Evolutionary conservation across 2,329 filamentous ascomycete genomes (phyloP).

Genomic region (Westerdykella aurantiaca): DNA sequence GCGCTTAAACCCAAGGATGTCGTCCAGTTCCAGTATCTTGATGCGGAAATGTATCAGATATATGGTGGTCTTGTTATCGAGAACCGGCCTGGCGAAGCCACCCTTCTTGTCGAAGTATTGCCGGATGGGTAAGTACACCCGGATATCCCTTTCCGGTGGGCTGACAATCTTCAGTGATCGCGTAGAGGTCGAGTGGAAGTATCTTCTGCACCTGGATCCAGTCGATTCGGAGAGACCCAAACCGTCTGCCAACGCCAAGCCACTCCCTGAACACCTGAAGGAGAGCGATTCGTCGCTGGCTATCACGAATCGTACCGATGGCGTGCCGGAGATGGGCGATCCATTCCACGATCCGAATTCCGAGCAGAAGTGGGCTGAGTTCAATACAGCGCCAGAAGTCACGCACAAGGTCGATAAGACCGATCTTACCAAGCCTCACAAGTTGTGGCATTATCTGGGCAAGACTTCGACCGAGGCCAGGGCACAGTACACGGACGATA

Average conservation of each 20-base stretch:
- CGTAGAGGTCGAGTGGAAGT: slow-evolving; percentile 79
- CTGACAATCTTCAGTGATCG: slow-evolving; percentile 51
- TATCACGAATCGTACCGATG: slow-evolving; percentile 45
- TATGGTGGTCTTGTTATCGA: slow-evolving; percentile 85
- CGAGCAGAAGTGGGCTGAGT: slow-evolving; percentile 57
- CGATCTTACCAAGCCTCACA: slow-evolving; percentile 65
- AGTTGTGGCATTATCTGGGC: slow-evolving; percentile 85
- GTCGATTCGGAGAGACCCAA: slow-evolving; percentile 67
- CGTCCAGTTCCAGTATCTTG: slow-evolving; percentile 77
- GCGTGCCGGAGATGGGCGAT: slow-evolving; percentile 44
- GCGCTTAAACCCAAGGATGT: slow-evolving; percentile 66
- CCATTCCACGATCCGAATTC: slow-evolving; percentile 44
- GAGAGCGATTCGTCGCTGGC: slow-evolving; percentile 42
- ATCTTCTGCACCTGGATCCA: slow-evolving; percentile 67
- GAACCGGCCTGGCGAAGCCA: slow-evolving; percentile 70
- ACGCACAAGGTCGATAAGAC: slow-evolving; percentile 57
- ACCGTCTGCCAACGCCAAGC: slow-evolving; percentile 65
- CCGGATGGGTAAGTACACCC: slow-evolving; percentile 65
- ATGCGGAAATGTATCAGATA: slow-evolving; percentile 75
- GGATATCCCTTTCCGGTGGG: neutral
- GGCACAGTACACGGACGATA: slow-evolving; percentile 84
- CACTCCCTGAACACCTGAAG: slow-evolving; percentile 56
- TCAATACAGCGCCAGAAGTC: slow-evolving; percentile 51
- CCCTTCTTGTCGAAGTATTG: slow-evolving; percentile 72
- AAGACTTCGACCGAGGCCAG: slow-evolving; percentile 82